A percentile compares a stretch with the other conserved stretches of the same genome.
Conservation (phyloP, 225 moss, liverwort and hornwort genomes). For the Pseudoscleropodium purum region DNA sequence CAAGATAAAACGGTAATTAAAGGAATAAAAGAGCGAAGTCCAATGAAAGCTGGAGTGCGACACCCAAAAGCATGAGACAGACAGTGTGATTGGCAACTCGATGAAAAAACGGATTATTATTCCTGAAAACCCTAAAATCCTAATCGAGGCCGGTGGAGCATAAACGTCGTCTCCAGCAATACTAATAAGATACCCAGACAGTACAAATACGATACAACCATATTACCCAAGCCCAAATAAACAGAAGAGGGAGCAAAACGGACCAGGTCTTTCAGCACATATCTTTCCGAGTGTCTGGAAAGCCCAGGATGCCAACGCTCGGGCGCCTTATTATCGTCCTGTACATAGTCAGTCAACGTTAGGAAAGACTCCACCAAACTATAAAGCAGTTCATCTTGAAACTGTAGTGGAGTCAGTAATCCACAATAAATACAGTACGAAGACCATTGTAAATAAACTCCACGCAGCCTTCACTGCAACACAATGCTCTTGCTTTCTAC, state of each 20-base stretch:
- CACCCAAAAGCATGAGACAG: neutral
- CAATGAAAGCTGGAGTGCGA: neutral
- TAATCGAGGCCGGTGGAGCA: neutral
- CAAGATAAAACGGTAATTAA: neutral
- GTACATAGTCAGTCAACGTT: neutral
- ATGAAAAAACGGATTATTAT: neutral
- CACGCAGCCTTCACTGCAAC: neutral
- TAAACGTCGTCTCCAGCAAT: neutral
- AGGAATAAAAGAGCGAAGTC: neutral
- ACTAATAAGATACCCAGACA: neutral
- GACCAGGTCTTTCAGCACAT: conserved; percentile 79
- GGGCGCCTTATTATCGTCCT: conserved; percentile 48
- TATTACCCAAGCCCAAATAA: neutral
- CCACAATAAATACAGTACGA: neutral
- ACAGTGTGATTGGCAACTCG: too few species aligned
- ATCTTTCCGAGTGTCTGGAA: conserved; percentile 59
- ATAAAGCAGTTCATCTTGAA: neutral
- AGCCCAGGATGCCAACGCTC: conserved; percentile 74
- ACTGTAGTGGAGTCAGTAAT: neutral
- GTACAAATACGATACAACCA: neutral
- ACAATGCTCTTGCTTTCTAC: neutral
- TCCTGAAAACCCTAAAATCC: neutral
- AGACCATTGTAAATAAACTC: neutral
- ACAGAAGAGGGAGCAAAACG: neutral
- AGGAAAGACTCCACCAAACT: neutral